phyloP scores from a whole-genome alignment of 108 stramenopile genomes.

The Cyclotella atomus region DNA sequence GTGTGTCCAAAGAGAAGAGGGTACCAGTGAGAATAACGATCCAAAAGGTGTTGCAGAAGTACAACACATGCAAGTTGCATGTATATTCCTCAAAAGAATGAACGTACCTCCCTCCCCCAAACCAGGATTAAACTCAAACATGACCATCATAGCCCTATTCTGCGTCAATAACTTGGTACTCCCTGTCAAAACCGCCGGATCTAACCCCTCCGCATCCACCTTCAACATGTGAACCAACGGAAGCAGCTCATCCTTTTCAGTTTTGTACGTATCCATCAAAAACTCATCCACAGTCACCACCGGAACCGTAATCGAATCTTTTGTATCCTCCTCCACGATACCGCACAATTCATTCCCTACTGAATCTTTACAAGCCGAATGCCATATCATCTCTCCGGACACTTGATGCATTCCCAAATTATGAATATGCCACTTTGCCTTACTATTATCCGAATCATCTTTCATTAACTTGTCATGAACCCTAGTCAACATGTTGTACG shows the following conservation, averaged over 20 bases:
- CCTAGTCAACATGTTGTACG: conserved; percentile 26
- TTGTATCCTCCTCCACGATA: too few species aligned
- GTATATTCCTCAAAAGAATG: too few species aligned
- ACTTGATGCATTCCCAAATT: conserved; percentile 38
- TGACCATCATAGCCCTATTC: conserved; percentile 39
- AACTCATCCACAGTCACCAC: conserved; percentile 41
- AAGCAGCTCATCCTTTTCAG: not conserved
- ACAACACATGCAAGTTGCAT: too few species aligned
- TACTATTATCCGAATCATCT: not conserved
- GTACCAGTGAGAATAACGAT: too few species aligned
- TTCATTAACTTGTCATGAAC: conserved; percentile 22
- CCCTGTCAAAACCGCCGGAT: conserved; percentile 37
- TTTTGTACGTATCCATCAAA: conserved; percentile 17
- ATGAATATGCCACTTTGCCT: conserved; percentile 43
- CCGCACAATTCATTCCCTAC: too few species aligned
- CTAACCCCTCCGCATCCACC: conserved; percentile 45
- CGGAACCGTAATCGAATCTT: conserved; percentile 38
- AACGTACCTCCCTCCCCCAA: conserved; percentile 13
- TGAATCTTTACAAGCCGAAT: conserved; percentile 23
- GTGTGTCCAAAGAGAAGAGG: not conserved
- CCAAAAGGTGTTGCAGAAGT: too few species aligned
- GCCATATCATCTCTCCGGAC: conserved; percentile 34
- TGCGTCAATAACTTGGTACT: conserved; percentile 7
- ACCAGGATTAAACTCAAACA: conserved; percentile 50
- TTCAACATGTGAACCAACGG: conserved; percentile 44